Percentiles rank a stretch among this genome's conserved stretches.
These are phyloP conservation scores for Hibiscus trionum DNA, from an alignment of 345 rosid species.

Conservation along the genomic window DNA sequence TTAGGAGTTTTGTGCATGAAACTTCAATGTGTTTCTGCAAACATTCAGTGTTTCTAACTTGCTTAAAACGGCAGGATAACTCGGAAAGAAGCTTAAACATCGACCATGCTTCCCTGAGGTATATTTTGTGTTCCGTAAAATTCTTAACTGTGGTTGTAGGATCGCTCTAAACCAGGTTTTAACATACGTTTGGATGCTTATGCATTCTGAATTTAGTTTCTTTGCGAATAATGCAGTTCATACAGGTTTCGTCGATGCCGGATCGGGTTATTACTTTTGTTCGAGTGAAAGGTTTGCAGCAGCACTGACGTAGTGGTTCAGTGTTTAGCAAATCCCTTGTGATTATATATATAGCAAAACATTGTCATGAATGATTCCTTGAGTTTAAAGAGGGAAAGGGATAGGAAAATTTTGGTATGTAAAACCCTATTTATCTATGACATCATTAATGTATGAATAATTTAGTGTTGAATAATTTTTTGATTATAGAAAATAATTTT, in stretches of 20 bases:
- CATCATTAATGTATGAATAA: not conserved
- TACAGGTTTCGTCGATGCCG: not conserved
- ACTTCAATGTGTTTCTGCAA: not conserved
- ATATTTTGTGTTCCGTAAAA: not conserved
- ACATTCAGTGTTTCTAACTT: constrained; percentile 6
- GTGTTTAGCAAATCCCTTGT: not conserved
- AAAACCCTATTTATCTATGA: not conserved
- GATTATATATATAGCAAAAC: not conserved
- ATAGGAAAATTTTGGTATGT: not conserved
- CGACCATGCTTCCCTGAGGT: not conserved
- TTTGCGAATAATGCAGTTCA: not conserved
- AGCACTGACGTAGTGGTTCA: not conserved
- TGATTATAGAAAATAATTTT: no score
- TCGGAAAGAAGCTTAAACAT: constrained; percentile 24
- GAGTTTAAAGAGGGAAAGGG: not conserved
- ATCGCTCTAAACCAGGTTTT: not conserved
- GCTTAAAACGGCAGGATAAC: constrained; percentile 49
- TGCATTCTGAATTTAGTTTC: not conserved
- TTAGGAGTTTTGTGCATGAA: constrained; percentile 14
- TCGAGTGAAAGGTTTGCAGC: not conserved
- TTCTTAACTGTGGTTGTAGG: not conserved
- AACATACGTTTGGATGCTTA: not conserved
- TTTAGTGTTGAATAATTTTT: not conserved
- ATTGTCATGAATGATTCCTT: not conserved
- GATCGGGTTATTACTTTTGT: not conserved